Percentiles rank a stretch among this genome's conserved stretches.
These are phyloP conservation scores for Eucalyptus erythrocorys DNA, from an alignment of 345 rosid genomes.

Conservation along the genomic window DNA sequence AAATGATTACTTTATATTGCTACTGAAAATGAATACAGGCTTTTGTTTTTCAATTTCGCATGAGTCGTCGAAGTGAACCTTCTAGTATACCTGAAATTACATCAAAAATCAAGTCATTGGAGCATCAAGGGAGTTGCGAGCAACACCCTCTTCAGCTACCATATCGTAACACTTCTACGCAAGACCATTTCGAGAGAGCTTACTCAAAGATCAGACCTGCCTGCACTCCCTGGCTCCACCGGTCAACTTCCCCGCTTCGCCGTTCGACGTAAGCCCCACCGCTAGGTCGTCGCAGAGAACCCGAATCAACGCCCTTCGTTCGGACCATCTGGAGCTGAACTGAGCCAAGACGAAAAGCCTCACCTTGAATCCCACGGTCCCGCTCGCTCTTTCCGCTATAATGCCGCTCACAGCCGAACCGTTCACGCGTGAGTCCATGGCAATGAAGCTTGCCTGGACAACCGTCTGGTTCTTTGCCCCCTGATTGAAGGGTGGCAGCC, in stretches of 20 bases:
- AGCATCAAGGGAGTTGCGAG: neutral
- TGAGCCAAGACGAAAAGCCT: slow-evolving; percentile 25
- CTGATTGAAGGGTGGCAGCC: slow-evolving; percentile 45
- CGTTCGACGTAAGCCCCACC: slow-evolving; percentile 17
- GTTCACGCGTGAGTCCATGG: slow-evolving; percentile 23
- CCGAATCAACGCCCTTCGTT: slow-evolving; percentile 26
- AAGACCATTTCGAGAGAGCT: neutral
- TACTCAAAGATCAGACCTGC: slow-evolving; percentile 12
- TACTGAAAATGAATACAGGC: neutral
- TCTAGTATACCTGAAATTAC: neutral
- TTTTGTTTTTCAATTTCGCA: too few species aligned
- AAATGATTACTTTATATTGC: too few species aligned
- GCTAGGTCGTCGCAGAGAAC: slow-evolving; percentile 30
- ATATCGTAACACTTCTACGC: neutral
- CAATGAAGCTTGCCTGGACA: slow-evolving; percentile 18
- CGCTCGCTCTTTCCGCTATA: slow-evolving; percentile 19
- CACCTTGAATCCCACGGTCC: slow-evolving; percentile 30
- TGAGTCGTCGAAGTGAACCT: neutral
- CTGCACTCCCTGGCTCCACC: slow-evolving; percentile 33
- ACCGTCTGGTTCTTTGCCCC: slow-evolving; percentile 20
- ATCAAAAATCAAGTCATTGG: neutral
- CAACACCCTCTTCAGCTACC: neutral
- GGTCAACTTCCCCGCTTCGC: slow-evolving; percentile 44
- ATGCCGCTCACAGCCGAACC: slow-evolving; percentile 5
- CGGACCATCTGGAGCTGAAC: slow-evolving; percentile 32